These are phyloP conservation scores for Dactylella cylindrospora DNA, from an alignment of 2,329 filamentous ascomycete genomes.

Conservation along the genomic window DNA sequence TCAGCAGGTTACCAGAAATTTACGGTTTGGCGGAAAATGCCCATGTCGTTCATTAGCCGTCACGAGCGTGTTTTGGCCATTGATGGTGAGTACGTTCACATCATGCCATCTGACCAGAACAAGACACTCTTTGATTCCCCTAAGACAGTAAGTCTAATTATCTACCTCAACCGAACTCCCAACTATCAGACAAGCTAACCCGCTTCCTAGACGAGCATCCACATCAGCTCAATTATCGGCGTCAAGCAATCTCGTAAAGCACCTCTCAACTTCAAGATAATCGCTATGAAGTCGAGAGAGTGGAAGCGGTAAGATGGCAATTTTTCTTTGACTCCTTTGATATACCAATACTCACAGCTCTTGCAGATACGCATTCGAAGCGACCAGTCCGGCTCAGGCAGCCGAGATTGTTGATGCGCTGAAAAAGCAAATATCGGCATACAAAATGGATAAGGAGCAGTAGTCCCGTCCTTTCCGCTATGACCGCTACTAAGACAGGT, in stretches of 20 bases:
- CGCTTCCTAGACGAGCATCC: conserved; percentile 64
- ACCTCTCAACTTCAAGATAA: conserved; percentile 70
- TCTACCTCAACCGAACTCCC: not conserved
- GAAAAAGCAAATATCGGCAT: conserved; percentile 72
- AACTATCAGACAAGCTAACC: not conserved
- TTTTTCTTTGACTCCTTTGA: not conserved
- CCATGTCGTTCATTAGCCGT: conserved; percentile 69
- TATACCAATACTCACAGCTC: not conserved
- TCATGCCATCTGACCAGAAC: conserved; percentile 70
- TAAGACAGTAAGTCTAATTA: conserved; percentile 59
- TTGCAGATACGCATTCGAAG: conserved; percentile 86
- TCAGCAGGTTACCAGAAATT: conserved; percentile 66
- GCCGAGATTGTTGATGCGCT: conserved; percentile 77
- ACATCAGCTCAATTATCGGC: conserved; percentile 78
- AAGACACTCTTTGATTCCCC: conserved; percentile 67
- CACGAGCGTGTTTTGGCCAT: conserved; percentile 74
- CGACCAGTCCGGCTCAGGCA: conserved; percentile 70
- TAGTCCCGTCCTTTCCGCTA: conserved; percentile 7
- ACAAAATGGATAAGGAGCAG: conserved; percentile 50
- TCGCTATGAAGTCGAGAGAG: conserved; percentile 47
- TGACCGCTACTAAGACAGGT: not conserved
- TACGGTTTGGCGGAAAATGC: conserved; percentile 77
- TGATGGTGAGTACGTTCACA: conserved; percentile 83
- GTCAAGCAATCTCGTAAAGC: conserved; percentile 79
- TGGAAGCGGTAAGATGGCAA: conserved; percentile 34